Evolutionary conservation across 345 rosid genomes (phyloP), one percentile per base, ranked within the genome.

Genomic region (Rhodamnia rubescens): DNA sequence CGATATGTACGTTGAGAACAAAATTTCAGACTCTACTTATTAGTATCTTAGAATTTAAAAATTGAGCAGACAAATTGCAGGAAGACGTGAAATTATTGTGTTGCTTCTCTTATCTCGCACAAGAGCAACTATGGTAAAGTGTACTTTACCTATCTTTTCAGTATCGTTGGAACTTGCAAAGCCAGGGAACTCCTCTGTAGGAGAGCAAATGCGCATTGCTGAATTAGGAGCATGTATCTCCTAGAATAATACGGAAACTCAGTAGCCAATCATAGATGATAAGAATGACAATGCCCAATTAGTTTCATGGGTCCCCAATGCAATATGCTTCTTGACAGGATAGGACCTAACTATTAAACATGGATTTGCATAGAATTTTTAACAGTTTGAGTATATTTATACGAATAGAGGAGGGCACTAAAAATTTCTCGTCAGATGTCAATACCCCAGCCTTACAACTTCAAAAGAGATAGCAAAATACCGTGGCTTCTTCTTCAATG

Each of bases 401-500:
- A 69, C 21, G 12, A 36, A 69, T 32, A 36, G 47, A 69, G 32
- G 80, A 69, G 80, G 26, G 80, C 80, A 69, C 11, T 69, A 69
- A 69, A 2, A 36, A 69, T 20, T 69, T 69, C 2, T 69, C 5
- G 80, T 69, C 1, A 69, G 80, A 2, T 18, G 40, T 36, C 7
- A 69, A 49, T 12, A 85, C 20, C 36, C 11, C 7, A 40, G 47
- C 51, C 83, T 40, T 82, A 49, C 32, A 84, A 59, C 81, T 82
- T 49, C n/a, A 16, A 69, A 57, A 55, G 80, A 85, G 83, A 80
- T 54, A 32, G 55, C 84, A 83, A 90, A 93, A 36, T 69, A 97
- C 99, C 96, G 88, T 90, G 86, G 92, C 91, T 87, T 94, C 96
- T 85, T 89, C 42, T 85, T 97, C 97, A 84, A 90, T 91, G 21